Evolutionary conservation across 768 basidiomycete genomes (phyloP).

Genomic region (Daedaleopsis nitida): DNA sequence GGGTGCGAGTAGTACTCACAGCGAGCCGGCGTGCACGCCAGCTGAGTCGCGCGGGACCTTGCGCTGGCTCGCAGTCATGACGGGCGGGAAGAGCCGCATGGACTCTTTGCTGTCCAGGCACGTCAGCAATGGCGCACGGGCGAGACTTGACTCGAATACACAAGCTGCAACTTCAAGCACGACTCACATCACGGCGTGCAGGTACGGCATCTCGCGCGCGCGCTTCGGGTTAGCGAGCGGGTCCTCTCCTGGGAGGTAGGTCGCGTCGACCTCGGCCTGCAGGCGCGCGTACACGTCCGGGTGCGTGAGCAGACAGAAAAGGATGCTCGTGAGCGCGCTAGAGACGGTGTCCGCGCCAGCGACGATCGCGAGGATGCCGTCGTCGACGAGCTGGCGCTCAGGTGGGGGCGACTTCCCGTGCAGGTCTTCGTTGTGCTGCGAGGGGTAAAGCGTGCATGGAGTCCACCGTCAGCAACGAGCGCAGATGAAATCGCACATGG

Average conservation of each 20-base stretch:
- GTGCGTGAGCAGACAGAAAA: slow-evolving; percentile 27
- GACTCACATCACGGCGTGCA: slow-evolving; percentile 39
- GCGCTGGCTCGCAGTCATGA: slow-evolving; percentile 41
- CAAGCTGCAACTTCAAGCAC: background rate
- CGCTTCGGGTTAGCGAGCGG: slow-evolving; percentile 17
- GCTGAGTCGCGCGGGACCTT: slow-evolving; percentile 31
- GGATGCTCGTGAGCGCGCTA: slow-evolving; percentile 25
- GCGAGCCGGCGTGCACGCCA: slow-evolving; percentile 35
- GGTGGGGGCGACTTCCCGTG: slow-evolving; percentile 4
- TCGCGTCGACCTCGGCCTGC: slow-evolving; percentile 27
- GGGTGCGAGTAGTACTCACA: slow-evolving; percentile 26
- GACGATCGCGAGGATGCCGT: slow-evolving; percentile 28
- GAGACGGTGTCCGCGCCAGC: slow-evolving; percentile 35
- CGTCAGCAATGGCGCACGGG: slow-evolving; percentile 40
- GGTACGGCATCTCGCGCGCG: slow-evolving; percentile 28
- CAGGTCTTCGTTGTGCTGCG: slow-evolving; percentile 22
- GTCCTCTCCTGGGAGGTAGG: slow-evolving; percentile 24
- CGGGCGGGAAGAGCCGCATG: slow-evolving; percentile 45
- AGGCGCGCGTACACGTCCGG: slow-evolving; percentile 27
- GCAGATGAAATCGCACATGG: background rate
- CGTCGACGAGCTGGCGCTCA: slow-evolving; percentile 8
- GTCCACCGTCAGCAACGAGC: background rate
- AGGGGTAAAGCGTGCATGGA: background rate
- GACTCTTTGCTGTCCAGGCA: slow-evolving; percentile 42
- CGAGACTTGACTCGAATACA: slow-evolving; percentile 3